phyloP scores from a whole-genome alignment of 164 flowering plant genomes.

The Stephania cephalantha region DNA sequence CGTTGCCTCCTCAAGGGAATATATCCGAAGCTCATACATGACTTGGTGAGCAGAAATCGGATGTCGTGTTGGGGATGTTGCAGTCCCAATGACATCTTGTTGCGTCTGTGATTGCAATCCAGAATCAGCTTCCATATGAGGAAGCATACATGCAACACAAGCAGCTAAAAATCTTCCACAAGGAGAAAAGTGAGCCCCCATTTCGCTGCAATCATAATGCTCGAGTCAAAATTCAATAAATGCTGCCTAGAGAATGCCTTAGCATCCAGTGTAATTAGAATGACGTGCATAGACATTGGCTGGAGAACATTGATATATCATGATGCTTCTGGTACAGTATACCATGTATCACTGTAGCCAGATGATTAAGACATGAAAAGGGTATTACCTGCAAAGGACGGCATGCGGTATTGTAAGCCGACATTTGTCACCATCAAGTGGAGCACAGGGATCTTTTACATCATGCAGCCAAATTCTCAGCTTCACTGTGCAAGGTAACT shows the following conservation, averaged over 20 bases:
- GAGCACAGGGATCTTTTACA: slow-evolving; percentile 68
- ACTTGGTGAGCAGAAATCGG: slow-evolving; percentile 89
- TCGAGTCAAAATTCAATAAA: slow-evolving; percentile 10
- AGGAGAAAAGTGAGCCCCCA: slow-evolving; percentile 99
- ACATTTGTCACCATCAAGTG: slow-evolving; percentile 60
- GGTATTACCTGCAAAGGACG: slow-evolving; percentile 88
- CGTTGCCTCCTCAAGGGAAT: slow-evolving; percentile 97
- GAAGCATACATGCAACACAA: slow-evolving; percentile 91
- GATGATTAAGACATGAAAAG: background rate
- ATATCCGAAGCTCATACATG: slow-evolving; percentile 92
- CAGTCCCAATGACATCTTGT: slow-evolving; percentile 51
- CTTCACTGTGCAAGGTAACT: slow-evolving; percentile 94
- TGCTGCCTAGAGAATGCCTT: background rate
- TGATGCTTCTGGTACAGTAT: background rate
- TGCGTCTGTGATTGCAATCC: slow-evolving; percentile 49
- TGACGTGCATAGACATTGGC: too few species aligned
- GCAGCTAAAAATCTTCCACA: slow-evolving; percentile 98
- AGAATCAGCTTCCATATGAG: slow-evolving; percentile 71
- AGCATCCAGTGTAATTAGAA: too few species aligned
- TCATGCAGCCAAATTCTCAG: slow-evolving; percentile 89
- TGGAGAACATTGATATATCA: too few species aligned
- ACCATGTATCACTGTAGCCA: background rate
- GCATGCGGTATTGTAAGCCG: slow-evolving; percentile 88
- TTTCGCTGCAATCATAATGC: slow-evolving; percentile 60
- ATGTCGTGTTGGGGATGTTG: slow-evolving; percentile 94